Evolutionary conservation across 2,329 filamentous ascomycete genomes (phyloP).

Genomic region (Fusarium annulatum): DNA sequence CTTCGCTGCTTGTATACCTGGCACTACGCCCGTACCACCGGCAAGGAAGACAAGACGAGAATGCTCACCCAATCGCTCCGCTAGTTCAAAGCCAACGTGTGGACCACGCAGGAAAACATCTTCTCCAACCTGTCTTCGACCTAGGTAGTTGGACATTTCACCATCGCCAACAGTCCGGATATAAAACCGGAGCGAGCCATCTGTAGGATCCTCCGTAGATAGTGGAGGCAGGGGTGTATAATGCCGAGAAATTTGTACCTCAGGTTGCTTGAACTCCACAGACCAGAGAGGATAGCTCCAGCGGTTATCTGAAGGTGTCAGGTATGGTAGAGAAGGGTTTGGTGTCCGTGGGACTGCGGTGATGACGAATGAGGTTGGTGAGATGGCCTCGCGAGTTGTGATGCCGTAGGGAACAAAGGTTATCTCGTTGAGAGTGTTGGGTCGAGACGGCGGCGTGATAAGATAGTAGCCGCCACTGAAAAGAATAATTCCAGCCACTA

Average conservation of each 20-base stretch:
- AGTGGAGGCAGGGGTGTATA: conserved; percentile 86
- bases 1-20: conserved; percentile 83
- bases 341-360: conserved; percentile 63
- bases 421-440: conserved; percentile 62
- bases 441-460: conserved; percentile 36
- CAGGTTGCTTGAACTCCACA: conserved; percentile 93
- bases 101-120: conserved; percentile 83
- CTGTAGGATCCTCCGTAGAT: conserved; percentile 43
- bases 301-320: conserved; percentile 29
- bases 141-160: conserved; percentile 87
- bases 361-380: conserved; percentile 75
- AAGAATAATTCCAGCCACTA: conserved; percentile 40
- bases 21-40: conserved; percentile 91
- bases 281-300: conserved; percentile 77
- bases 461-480: conserved; percentile 44
- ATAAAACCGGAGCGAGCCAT: conserved; percentile 72
- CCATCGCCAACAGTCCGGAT: conserved; percentile 82
- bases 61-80: conserved; percentile 45
- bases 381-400: conserved; percentile 69
- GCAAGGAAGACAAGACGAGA: conserved; percentile 81
- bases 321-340: conserved; percentile 45
- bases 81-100: conserved; percentile 71
- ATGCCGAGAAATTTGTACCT: conserved; percentile 88
- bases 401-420: conserved; percentile 76
- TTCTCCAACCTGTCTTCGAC: conserved; percentile 69